These are phyloP conservation scores for Paecilomyces formosus DNA, from an alignment of 2,329 filamentous ascomycete genomes.

Conservation along the genomic window DNA sequence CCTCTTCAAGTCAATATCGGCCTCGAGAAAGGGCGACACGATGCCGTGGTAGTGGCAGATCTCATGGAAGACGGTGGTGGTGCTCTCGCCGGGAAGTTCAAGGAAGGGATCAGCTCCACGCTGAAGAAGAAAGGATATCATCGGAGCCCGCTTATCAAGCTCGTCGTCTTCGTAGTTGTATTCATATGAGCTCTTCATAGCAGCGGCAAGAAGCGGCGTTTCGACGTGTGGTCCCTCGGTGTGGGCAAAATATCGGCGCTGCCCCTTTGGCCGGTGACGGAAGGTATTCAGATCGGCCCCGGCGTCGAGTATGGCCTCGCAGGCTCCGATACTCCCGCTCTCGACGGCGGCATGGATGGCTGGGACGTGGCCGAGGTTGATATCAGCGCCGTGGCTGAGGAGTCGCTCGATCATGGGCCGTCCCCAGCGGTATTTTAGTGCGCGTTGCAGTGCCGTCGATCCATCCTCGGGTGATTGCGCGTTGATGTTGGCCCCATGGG, in stretches of 20 bases:
- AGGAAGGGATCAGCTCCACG: background rate
- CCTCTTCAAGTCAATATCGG: background rate
- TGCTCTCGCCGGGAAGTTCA: background rate
- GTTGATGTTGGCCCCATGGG: constrained; percentile 12
- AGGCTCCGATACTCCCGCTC: background rate
- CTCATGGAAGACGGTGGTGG: background rate
- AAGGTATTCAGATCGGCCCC: background rate
- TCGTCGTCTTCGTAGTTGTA: background rate
- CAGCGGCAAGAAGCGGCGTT: background rate
- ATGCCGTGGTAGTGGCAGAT: constrained; percentile 1
- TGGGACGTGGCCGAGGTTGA: constrained; percentile 5
- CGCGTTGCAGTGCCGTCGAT: constrained; percentile 8
- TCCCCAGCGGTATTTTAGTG: constrained; percentile 3
- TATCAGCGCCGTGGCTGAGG: constrained; percentile 6
- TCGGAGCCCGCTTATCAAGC: background rate
- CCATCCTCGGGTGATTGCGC: constrained; percentile 8
- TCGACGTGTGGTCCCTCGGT: background rate
- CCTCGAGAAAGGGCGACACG: background rate
- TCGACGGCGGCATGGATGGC: constrained; percentile 1
- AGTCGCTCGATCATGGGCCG: constrained; percentile 7
- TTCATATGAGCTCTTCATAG: background rate
- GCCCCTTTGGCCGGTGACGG: background rate
- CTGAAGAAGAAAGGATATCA: background rate
- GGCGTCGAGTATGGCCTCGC: background rate
- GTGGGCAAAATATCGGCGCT: background rate